Evolutionary conservation across 768 basidiomycete genomes (phyloP).

Genomic region (Panaeolus papilionaceus): DNA sequence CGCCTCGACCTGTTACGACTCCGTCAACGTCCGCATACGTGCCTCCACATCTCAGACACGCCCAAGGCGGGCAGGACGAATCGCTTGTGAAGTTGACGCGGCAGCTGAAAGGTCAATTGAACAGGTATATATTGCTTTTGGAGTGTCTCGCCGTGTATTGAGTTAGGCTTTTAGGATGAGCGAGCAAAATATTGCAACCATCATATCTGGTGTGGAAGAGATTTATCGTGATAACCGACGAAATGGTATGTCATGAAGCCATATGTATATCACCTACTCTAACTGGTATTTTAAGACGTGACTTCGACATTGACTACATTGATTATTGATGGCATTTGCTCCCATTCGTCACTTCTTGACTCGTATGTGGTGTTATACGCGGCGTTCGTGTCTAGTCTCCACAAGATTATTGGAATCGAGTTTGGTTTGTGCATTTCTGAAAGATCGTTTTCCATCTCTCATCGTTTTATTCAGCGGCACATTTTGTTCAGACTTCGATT

Average conservation of each 20-base stretch:
- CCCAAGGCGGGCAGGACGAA: slow-evolving; percentile 34
- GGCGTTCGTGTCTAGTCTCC: slow-evolving; percentile 80
- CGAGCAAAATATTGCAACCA: slow-evolving; percentile 84
- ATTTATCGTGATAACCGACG: slow-evolving; percentile 79
- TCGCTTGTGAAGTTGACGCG: slow-evolving; percentile 63
- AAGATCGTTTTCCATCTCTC: slow-evolving; percentile 11
- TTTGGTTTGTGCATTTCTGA: slow-evolving; percentile 64
- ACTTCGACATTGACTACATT: slow-evolving; percentile 79
- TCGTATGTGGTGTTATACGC: slow-evolving; percentile 91
- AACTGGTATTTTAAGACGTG: slow-evolving; percentile 60
- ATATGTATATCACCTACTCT: neutral
- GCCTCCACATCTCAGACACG: slow-evolving; percentile 79
- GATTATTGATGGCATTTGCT: slow-evolving; percentile 79
- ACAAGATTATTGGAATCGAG: slow-evolving; percentile 84
- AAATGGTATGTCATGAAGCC: slow-evolving; percentile 69
- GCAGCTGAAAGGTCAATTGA: slow-evolving; percentile 87
- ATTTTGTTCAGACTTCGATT: slow-evolving; percentile 79
- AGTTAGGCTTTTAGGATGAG: slow-evolving; percentile 64
- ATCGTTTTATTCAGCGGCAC: slow-evolving; percentile 61
- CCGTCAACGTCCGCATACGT: slow-evolving; percentile 53
- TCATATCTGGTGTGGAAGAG: slow-evolving; percentile 76
- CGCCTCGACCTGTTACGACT: neutral
- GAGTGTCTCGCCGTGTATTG: neutral
- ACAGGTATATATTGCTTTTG: slow-evolving; percentile 56
- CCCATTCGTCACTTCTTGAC: slow-evolving; percentile 82